Percentiles rank a stretch among this genome's conserved stretches.
Conservation (phyloP, 2,329 filamentous ascomycete genomes). For the Neophaeococcomyces mojaviensis region DNA sequence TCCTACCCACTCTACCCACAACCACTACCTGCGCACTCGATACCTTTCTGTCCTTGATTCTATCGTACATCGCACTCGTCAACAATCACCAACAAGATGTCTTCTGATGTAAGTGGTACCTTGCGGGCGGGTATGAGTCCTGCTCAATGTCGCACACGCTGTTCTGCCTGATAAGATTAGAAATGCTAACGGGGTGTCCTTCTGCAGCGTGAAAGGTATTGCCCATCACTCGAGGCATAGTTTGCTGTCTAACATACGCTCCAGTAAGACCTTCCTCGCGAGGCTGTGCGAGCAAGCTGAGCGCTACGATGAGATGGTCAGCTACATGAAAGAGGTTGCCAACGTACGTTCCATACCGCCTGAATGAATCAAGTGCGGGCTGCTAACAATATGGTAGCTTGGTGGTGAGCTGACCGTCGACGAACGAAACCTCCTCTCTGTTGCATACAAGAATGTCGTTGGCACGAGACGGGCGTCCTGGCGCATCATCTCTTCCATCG, state of each 20-base stretch:
- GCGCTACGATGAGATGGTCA: constrained; percentile 99
- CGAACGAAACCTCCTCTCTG: constrained; percentile 85
- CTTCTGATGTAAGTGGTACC: constrained; percentile 51
- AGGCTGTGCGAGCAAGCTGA: constrained; percentile 99
- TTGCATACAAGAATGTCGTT: constrained; percentile 99
- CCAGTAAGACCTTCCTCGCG: constrained; percentile 98
- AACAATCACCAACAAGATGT: constrained; percentile 42
- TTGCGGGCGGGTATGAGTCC: constrained; percentile 27
- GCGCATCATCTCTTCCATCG: constrained; percentile 99
- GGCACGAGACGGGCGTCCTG: constrained; percentile 96
- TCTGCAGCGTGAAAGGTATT: constrained; percentile 62
- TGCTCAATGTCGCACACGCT: constrained; percentile 29
- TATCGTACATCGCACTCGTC: constrained; percentile 46
- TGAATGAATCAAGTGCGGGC: not conserved
- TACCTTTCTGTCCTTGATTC: constrained; percentile 1
- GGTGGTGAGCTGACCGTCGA: constrained; percentile 62
- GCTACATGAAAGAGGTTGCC: constrained; percentile 99
- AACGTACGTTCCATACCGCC: constrained; percentile 53
- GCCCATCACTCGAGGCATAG: constrained; percentile 22
- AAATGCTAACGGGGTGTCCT: constrained; percentile 29
- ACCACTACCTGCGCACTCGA: constrained; percentile 12
- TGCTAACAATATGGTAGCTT: constrained; percentile 39
- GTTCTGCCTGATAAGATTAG: constrained; percentile 32
- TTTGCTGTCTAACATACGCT: constrained; percentile 19
- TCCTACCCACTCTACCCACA: constrained; percentile 14